Percentiles rank a stretch among this genome's conserved stretches.
Conservation (phyloP, 495 filamentous ascomycete species). For the Tuber melanosporum region DNA sequence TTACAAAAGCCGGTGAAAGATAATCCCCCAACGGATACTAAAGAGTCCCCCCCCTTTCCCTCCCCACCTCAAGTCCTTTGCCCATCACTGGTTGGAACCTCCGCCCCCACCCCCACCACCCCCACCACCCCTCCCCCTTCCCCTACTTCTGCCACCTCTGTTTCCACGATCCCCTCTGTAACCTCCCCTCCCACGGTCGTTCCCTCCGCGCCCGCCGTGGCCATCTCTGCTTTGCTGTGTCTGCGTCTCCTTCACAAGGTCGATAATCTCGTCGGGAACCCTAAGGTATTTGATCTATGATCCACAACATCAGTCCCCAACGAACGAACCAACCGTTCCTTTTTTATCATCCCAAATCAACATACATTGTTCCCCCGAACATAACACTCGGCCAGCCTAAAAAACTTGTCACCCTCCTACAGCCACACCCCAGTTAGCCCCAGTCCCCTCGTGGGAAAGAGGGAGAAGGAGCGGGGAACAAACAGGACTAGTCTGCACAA, state of each 20-base stretch:
- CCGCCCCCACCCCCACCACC: slow-evolving; percentile 44
- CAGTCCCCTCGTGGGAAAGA: background rate
- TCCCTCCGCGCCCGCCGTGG: slow-evolving; percentile 56
- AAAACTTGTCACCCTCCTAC: slow-evolving; percentile 86
- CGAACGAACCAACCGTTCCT: background rate
- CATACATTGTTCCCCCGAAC: slow-evolving; percentile 92
- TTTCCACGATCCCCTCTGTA: slow-evolving; percentile 51
- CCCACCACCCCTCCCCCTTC: slow-evolving; percentile 51
- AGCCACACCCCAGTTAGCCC: background rate
- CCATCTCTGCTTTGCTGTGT: slow-evolving; percentile 32
- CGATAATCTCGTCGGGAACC: slow-evolving; percentile 91
- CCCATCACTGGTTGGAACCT: slow-evolving; percentile 25
- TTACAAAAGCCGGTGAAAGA: background rate
- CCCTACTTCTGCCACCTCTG: slow-evolving; percentile 50
- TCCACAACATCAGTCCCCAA: background rate
- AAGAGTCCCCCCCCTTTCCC: background rate
- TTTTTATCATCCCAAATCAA: slow-evolving; percentile 10
- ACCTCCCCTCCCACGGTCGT: slow-evolving; percentile 62
- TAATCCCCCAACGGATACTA: background rate
- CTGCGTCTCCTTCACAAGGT: slow-evolving; percentile 84
- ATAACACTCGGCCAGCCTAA: slow-evolving; percentile 84
- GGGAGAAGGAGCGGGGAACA: slow-evolving; percentile 12
- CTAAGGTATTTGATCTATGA: slow-evolving; percentile 93
- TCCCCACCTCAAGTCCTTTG: background rate
- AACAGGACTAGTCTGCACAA: slow-evolving; percentile 88